Evolutionary conservation across 768 basidiomycete species (phyloP), one percentile per base, ranked within the genome.

Genomic region (Leccinum fibrillosum): DNA sequence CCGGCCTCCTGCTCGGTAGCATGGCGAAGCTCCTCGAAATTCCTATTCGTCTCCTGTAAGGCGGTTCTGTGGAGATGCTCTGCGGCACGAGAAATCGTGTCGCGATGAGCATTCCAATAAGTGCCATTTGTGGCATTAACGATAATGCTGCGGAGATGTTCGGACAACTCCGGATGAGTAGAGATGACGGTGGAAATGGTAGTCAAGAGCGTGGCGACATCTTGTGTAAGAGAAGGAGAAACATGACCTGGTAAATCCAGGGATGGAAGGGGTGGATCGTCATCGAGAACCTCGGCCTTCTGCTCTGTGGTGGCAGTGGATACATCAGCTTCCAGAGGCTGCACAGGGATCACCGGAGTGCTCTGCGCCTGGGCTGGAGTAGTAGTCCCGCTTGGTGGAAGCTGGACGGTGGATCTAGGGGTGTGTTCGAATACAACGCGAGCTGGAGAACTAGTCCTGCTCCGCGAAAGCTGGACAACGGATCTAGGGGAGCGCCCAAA

Each of bases 111-210:
- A 35, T 75, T 70, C 89, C 88, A 92, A 67, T 92, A 92, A 9
- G 80, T 76, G 23, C 89, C 90, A 52, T 76, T 82, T 5, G 79
- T 76, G 4, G 86, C 76, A 62, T 91, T 89, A 52, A 75, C 75
- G 48, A 84, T 69, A 34, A 92, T 81, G 66, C 82, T 85, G 56
- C 83, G 85, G 56, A 92, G 68, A 47, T 80, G 80, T 55, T 88
- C 85, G 3, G 86, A 81, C 11, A 92, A 70, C 61, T 92, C 89
- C 4, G 90, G 90, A 63, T 92, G 88, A 5, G 82, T 70, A 0
- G 80, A 74, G 45, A 91, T 68, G 30, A 85, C 77, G n/a, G 70
- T 74, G 44, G 79, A 80, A 55, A 92, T 69, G 2, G 78, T 78
- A 30, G 77, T 78, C 56, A 92, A 72, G 32, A 92, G 75, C 1